phyloP scores from a whole-genome alignment of 768 basidiomycete genomes.

The Boletus sp. region DNA sequence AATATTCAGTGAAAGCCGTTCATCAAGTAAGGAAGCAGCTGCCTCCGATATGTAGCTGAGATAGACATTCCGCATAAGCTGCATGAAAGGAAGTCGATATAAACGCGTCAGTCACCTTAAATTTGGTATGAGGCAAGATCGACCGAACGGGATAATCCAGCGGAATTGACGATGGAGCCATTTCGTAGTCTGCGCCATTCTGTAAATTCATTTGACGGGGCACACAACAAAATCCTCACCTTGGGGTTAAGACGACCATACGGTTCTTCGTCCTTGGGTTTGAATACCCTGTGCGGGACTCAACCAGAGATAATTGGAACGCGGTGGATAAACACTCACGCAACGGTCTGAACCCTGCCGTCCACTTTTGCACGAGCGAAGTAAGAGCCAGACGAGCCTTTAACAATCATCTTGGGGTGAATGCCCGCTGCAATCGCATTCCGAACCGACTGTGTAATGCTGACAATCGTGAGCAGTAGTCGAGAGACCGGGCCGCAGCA shows the following conservation, averaged over 20 bases:
- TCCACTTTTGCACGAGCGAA: slow-evolving; percentile 85
- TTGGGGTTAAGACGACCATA: slow-evolving; percentile 88
- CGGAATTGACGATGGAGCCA: slow-evolving; percentile 87
- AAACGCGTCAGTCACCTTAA: slow-evolving; percentile 50
- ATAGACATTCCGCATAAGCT: background rate
- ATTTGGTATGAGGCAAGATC: slow-evolving; percentile 86
- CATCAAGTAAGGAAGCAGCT: slow-evolving; percentile 81
- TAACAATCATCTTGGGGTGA: slow-evolving; percentile 87
- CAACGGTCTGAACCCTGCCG: slow-evolving; percentile 73
- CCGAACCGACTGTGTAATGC: slow-evolving; percentile 61
- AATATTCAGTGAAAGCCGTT: slow-evolving; percentile 68
- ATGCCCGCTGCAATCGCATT: slow-evolving; percentile 71
- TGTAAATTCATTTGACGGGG: background rate
- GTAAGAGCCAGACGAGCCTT: slow-evolving; percentile 88
- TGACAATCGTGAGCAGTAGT: slow-evolving; percentile 26
- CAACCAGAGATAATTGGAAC: background rate
- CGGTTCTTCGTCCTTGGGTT: slow-evolving; percentile 89
- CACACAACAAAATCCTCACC: slow-evolving; percentile 33
- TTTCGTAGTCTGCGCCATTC: slow-evolving; percentile 65
- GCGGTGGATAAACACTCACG: slow-evolving; percentile 44
- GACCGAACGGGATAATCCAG: slow-evolving; percentile 88
- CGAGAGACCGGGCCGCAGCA: background rate
- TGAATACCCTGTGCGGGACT: slow-evolving; percentile 64
- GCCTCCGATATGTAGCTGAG: slow-evolving; percentile 84
- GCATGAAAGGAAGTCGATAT: background rate